These are phyloP conservation scores for Fusarium sp. DNA, from an alignment of 2,329 filamentous ascomycete species.

Conservation along the genomic window DNA sequence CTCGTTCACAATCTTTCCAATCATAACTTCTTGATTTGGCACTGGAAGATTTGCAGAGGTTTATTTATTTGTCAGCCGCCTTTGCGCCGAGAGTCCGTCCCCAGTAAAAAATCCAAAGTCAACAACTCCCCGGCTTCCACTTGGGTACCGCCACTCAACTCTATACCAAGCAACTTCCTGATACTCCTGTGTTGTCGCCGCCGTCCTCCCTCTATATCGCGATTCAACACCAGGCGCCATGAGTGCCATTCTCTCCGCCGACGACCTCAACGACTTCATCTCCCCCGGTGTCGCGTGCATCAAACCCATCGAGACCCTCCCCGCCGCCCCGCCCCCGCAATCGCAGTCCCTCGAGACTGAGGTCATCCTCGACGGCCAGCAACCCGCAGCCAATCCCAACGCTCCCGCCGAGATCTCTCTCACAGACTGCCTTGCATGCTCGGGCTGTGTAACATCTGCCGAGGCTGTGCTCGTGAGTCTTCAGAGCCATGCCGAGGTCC, in stretches of 20 bases:
- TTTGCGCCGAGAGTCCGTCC: constrained; percentile 8
- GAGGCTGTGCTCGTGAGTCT: constrained; percentile 96
- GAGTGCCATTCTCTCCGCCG: constrained; percentile 96
- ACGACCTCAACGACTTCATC: constrained; percentile 99
- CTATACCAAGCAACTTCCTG: constrained; percentile 9
- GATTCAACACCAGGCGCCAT: constrained; percentile 63
- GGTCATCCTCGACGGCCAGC: constrained; percentile 92
- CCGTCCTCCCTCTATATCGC: neutral
- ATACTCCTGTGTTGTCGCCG: neutral
- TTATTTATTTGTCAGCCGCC: constrained; percentile 45
- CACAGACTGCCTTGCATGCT: constrained; percentile 97
- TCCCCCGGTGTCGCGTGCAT: constrained; percentile 97
- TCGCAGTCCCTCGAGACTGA: constrained; percentile 71
- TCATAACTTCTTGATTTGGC: neutral
- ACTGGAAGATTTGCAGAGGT: constrained; percentile 14
- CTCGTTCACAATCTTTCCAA: neutral
- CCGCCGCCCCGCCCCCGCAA: constrained; percentile 60
- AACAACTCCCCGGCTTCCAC: constrained; percentile 4
- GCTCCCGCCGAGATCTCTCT: constrained; percentile 91
- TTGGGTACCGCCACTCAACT: constrained; percentile 23
- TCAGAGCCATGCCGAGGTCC: constrained; percentile 92
- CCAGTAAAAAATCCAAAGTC: constrained; percentile 16
- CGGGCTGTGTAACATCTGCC: constrained; percentile 95
- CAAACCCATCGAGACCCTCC: constrained; percentile 94
- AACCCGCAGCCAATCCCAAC: constrained; percentile 65